These are phyloP conservation scores for Aureobasidium sp. DNA, from an alignment of 2,329 filamentous ascomycete genomes.

Conservation along the genomic window DNA sequence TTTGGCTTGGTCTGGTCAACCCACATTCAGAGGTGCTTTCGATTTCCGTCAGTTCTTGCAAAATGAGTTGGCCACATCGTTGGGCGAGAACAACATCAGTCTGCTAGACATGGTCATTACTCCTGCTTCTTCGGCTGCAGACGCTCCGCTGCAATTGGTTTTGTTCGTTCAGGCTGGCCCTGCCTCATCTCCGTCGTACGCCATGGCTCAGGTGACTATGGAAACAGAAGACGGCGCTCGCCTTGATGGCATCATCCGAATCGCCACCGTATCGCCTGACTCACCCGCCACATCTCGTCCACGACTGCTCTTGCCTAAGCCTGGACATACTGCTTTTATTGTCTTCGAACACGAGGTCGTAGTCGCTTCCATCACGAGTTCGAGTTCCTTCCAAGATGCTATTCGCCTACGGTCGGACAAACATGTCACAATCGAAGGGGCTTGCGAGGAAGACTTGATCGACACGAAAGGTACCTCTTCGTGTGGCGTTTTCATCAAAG, in stretches of 20 bases:
- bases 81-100: conserved; percentile 52
- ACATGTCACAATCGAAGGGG: conserved; percentile 42
- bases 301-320: conserved; percentile 66
- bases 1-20: conserved; percentile 77
- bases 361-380: conserved; percentile 53
- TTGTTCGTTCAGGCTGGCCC: conserved; percentile 22
- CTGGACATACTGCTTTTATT: conserved; percentile 71
- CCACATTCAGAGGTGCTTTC: conserved; percentile 62
- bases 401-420: conserved; percentile 60
- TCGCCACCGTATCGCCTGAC: conserved; percentile 33
- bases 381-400: conserved; percentile 72
- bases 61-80: conserved; percentile 41
- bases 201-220: conserved; percentile 63
- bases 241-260: conserved; percentile 58
- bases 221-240: conserved; percentile 39
- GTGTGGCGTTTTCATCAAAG: conserved; percentile 47
- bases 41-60: conserved; percentile 60
- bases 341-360: conserved; percentile 72
- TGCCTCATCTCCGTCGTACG: conserved; percentile 49
- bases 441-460: conserved; percentile 38
- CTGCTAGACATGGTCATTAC: conserved; percentile 73
- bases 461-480: conserved; percentile 25
- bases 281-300: conserved; percentile 43
- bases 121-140: conserved; percentile 19
- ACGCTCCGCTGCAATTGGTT: conserved; percentile 22